Conservation (phyloP, 768 basidiomycete genomes). For the Lentinula boryana region DNA sequence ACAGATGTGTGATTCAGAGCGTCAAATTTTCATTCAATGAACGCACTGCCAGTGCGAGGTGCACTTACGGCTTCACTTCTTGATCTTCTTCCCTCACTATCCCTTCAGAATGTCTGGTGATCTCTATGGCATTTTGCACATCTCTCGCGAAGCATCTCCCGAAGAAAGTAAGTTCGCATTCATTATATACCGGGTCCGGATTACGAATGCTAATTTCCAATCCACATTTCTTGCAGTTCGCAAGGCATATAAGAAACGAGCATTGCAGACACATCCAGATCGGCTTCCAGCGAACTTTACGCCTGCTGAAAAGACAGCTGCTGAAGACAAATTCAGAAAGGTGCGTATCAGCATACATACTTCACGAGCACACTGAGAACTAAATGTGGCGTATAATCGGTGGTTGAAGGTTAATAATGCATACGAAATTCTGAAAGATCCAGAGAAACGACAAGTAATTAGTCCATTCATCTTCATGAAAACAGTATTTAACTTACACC, state of each 20-base stretch:
- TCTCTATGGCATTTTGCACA: slow-evolving; percentile 61
- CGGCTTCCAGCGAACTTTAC: slow-evolving; percentile 53
- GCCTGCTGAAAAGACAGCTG: slow-evolving; percentile 46
- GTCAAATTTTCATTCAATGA: neutral
- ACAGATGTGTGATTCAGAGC: neutral
- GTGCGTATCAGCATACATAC: slow-evolving; percentile 15
- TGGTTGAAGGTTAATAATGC: slow-evolving; percentile 60
- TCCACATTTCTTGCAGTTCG: slow-evolving; percentile 60
- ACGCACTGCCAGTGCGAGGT: neutral
- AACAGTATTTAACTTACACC: neutral
- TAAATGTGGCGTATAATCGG: neutral
- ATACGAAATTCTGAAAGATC: slow-evolving; percentile 67
- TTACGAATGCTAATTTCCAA: neutral
- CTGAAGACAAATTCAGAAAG: slow-evolving; percentile 52
- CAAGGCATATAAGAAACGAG: slow-evolving; percentile 71
- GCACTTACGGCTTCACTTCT: slow-evolving; percentile 1
- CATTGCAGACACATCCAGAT: slow-evolving; percentile 73
- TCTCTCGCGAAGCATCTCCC: slow-evolving; percentile 45
- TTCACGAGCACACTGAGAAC: too few relatives aligned
- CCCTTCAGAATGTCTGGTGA: slow-evolving; percentile 39
- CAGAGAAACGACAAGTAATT: slow-evolving; percentile 49
- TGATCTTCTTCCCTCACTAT: slow-evolving; percentile 8
- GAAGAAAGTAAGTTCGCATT: slow-evolving; percentile 54
- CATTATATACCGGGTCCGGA: neutral
- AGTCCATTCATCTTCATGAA: neutral